A percentile compares a stretch with the other conserved stretches of the same genome.
These are phyloP conservation scores for Microcos paniculata DNA, from an alignment of 345 rosid genomes.

Conservation along the genomic window DNA sequence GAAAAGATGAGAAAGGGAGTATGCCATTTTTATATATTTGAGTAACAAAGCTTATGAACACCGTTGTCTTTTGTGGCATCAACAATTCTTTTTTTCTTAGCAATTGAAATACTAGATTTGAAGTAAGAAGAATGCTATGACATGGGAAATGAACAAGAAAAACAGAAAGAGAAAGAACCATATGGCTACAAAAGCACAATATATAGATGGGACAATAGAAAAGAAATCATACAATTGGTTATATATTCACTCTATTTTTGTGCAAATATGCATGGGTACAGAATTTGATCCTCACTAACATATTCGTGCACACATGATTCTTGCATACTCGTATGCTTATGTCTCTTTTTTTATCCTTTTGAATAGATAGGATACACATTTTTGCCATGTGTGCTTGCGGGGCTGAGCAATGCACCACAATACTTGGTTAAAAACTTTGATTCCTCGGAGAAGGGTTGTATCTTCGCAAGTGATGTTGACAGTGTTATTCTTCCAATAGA, in stretches of 20 bases:
- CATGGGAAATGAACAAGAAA: neutral
- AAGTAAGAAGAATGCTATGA: neutral
- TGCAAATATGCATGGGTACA: neutral
- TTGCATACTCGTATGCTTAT: neutral
- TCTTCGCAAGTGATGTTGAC: slow-evolving; percentile 50
- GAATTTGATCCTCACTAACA: neutral
- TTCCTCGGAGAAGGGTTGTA: slow-evolving; percentile 32
- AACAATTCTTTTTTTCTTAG: neutral
- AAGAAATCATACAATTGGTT: neutral
- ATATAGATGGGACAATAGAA: neutral
- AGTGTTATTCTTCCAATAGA: slow-evolving; percentile 53
- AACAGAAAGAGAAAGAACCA: neutral
- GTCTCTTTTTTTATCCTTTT: slow-evolving; percentile 6
- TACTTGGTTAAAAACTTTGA: slow-evolving; percentile 35
- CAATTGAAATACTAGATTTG: neutral
- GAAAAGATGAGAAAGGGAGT: neutral
- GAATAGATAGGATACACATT: slow-evolving; percentile 57
- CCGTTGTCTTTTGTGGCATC: neutral
- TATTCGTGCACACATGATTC: neutral
- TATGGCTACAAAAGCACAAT: neutral
- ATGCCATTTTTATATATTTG: neutral
- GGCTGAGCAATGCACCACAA: slow-evolving; percentile 58
- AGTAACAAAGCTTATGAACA: neutral
- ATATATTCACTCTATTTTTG: neutral
- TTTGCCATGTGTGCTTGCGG: slow-evolving; percentile 65